Percentiles rank a stretch among this genome's conserved stretches.
Conservation (phyloP, 2,329 filamentous ascomycete species). For the Stachybotrys elegans region DNA sequence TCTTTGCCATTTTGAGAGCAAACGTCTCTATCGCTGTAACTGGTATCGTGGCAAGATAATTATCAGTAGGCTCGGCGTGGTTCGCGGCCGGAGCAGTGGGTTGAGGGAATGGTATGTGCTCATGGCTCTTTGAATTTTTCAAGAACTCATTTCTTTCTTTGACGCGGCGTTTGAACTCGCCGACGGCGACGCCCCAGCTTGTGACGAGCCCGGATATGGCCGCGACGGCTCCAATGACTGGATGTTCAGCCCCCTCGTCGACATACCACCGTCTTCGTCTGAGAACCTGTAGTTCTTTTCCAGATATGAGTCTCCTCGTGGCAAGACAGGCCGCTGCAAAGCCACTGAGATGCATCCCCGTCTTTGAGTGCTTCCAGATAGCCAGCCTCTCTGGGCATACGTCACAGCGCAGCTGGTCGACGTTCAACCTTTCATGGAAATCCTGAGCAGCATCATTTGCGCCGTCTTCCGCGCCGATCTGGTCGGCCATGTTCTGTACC, state of each 20-base stretch:
- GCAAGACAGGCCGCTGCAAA: conserved; percentile 56
- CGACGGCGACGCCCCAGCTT: conserved; percentile 36
- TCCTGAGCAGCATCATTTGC: conserved; percentile 44
- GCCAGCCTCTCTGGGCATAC: conserved; percentile 53
- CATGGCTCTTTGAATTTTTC: neutral
- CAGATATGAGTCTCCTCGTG: conserved; percentile 48
- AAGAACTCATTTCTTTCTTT: neutral
- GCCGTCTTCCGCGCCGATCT: conserved; percentile 51
- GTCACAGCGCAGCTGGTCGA: conserved; percentile 52
- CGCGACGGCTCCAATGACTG: conserved; percentile 58
- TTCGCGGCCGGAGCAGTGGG: too few species aligned
- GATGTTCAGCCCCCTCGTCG: conserved; percentile 60
- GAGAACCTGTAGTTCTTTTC: conserved; percentile 51
- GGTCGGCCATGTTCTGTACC: conserved; percentile 38
- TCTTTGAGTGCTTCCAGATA: conserved; percentile 56
- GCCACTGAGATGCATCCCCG: conserved; percentile 53
- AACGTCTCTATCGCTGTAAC: conserved; percentile 20
- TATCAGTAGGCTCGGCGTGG: neutral
- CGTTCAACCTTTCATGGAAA: conserved; percentile 50
- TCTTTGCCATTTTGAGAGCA: conserved; percentile 24
- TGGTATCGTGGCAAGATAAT: neutral
- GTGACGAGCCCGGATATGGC: conserved; percentile 63
- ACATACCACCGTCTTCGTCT: conserved; percentile 52
- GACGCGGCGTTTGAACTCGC: neutral
- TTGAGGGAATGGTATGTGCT: too few species aligned